Evolutionary conservation across 1,139 yeast species (phyloP).

Genomic region (Taphrina populina): DNA sequence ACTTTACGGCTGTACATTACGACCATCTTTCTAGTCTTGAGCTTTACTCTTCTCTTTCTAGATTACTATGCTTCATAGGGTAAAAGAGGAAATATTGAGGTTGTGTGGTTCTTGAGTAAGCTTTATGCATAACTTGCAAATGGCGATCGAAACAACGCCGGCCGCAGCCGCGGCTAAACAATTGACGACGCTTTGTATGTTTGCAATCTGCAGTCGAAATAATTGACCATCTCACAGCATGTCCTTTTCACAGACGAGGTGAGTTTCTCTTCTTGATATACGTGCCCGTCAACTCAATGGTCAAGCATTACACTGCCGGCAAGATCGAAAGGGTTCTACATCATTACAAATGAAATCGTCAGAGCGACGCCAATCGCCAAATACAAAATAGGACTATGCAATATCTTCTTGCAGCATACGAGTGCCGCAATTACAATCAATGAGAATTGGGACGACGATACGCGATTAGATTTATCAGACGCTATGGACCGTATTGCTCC

Average conservation of each 20-base stretch:
- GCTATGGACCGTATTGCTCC: slow-evolving; percentile 68
- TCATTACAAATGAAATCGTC: slow-evolving; percentile 66
- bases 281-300: slow-evolving; percentile 39
- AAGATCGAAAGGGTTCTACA: slow-evolving; percentile 65
- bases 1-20: slow-evolving; percentile 21
- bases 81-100: too few relatives aligned
- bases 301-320: slow-evolving; percentile 56
- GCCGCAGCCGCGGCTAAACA: too few relatives aligned
- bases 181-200: too few relatives aligned
- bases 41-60: slow-evolving; percentile 32
- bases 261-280: neutral
- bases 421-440: slow-evolving; percentile 73
- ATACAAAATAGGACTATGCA: slow-evolving; percentile 62
- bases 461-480: slow-evolving; percentile 63
- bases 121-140: too few relatives aligned
- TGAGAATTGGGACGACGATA: slow-evolving; percentile 80
- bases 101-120: too few relatives aligned
- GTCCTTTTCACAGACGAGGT: slow-evolving; percentile 14
- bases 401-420: slow-evolving; percentile 73
- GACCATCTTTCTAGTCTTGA: slow-evolving; percentile 28
- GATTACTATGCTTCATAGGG: slow-evolving; percentile 32
- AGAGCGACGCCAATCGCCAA: slow-evolving; percentile 57
- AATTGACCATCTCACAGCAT: too few relatives aligned
- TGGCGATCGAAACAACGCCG: too few relatives aligned
- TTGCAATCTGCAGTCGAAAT: too few relatives aligned